Conservation (phyloP, 768 basidiomycete genomes). For the Pulveroboletus sp. region DNA sequence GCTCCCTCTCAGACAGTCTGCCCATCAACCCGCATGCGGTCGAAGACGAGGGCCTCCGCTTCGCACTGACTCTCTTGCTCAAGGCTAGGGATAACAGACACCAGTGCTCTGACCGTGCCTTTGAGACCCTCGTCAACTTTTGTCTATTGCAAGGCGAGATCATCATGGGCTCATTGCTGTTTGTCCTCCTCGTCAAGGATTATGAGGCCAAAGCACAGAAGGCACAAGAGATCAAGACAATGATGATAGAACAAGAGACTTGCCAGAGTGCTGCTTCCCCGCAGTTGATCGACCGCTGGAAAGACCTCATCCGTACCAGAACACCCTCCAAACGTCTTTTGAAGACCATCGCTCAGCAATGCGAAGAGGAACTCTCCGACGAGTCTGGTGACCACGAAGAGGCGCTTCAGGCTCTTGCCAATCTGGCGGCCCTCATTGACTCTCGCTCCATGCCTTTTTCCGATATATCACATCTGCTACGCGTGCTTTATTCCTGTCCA, state of each 20-base stretch:
- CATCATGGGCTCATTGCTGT: constrained; percentile 69
- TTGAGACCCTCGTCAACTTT: constrained; percentile 55
- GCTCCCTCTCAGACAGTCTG: constrained; percentile 18
- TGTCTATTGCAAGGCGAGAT: constrained; percentile 79
- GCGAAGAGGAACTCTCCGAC: constrained; percentile 30
- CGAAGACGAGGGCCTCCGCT: constrained; percentile 39
- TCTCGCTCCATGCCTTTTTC: constrained; percentile 44
- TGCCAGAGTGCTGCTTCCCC: constrained; percentile 11
- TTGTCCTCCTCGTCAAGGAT: constrained; percentile 63
- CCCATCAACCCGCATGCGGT: constrained; percentile 36
- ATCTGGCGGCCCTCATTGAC: constrained; percentile 53
- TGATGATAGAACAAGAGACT: constrained; percentile 17
- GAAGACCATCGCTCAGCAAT: constrained; percentile 29
- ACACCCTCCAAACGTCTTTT: constrained; percentile 32
- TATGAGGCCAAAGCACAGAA: constrained; percentile 44
- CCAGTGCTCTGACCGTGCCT: constrained; percentile 57
- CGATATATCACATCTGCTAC: constrained; percentile 44
- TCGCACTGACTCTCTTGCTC: constrained; percentile 52
- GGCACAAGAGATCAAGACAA: constrained; percentile 25
- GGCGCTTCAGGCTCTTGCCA: constrained; percentile 60
- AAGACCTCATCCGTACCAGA: constrained; percentile 8
- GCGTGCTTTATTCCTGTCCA: constrained; percentile 46
- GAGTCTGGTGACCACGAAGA: constrained; percentile 28
- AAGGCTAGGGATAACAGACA: constrained; percentile 54
- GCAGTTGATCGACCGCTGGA: constrained; percentile 19